These are phyloP conservation scores for Hibiscus tridactylites DNA, from an alignment of 345 rosid genomes.

Conservation along the genomic window DNA sequence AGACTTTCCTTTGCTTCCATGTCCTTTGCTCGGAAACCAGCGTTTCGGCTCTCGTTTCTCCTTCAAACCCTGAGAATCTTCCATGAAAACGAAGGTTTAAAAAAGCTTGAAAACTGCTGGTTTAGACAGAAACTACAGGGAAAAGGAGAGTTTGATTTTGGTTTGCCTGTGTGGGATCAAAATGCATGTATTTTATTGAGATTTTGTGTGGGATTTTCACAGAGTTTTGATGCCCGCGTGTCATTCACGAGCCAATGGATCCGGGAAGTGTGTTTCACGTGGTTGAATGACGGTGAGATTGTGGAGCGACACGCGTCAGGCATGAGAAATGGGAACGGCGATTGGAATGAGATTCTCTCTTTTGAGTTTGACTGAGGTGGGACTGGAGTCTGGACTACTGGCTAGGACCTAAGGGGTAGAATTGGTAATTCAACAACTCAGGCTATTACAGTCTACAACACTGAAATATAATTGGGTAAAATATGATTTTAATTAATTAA, in stretches of 20 bases:
- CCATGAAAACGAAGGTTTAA: neutral
- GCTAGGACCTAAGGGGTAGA: too few species aligned
- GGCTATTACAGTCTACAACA: too few species aligned
- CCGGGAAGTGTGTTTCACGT: neutral
- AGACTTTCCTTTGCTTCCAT: constrained; percentile 5
- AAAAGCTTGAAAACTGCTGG: neutral
- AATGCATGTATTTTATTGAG: neutral
- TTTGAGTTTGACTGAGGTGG: neutral
- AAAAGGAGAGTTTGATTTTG: neutral
- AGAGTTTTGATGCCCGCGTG: neutral
- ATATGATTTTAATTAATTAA: too few species aligned
- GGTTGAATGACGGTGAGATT: neutral
- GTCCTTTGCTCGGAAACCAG: neutral
- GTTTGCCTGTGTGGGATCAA: neutral
- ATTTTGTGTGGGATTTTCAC: neutral
- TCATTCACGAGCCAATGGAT: neutral
- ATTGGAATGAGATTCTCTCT: neutral
- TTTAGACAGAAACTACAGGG: neutral
- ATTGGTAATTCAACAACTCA: too few species aligned
- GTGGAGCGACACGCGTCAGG: neutral
- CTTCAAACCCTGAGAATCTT: neutral
- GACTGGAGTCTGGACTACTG: too few species aligned
- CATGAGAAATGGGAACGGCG: neutral
- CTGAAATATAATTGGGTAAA: too few species aligned
- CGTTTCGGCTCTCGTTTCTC: neutral